Evolutionary conservation across 305 asterid genomes (phyloP), one percentile per base, ranked within the genome.

Genomic region (Fraxinus albicans): DNA sequence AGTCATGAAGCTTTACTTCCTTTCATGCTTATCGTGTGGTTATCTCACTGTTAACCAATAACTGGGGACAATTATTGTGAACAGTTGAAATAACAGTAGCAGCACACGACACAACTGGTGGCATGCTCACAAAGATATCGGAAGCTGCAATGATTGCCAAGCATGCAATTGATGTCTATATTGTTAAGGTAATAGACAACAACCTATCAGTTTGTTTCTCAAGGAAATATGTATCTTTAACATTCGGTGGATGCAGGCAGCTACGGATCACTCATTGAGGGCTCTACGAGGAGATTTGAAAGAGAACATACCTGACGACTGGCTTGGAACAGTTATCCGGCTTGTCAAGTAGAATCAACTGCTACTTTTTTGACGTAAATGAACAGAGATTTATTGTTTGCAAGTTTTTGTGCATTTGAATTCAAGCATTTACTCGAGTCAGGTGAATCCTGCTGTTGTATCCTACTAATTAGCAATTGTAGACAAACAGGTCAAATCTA

Each of bases 121-220:
- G 99, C 40, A 96, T 96, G 98, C 87, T 86, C 80, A 94, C 99
- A 65, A 96, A 96, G 86, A 91, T 96, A 89, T 80, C 95, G 47
- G 99, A 96, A 89, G 99, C 99, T 25, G 97, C 99, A 15, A 88
- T 90, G 95, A 94, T 96, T 82, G 99, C 99, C 13, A 94, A 88
- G 88, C 86, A 92, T 80, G 98, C 96, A 78, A 92, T 94, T 79
- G 98, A 93, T 89, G 98, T 96, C 81, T 94, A 91, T 85, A 94
- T 94, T 79, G 98, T 92, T 38, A 92, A 94, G 99, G 98, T 92
- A 88, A 86, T 38, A 1, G 36, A 53, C 76, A 29, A 70, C 9
- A 35, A 29, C 76, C 21, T 70, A 1, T 70, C 13, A 17, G 42
- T 7, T 60, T 23, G 10, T 36, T 15, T 9, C 55, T 29, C 0